These are phyloP conservation scores for Rubia occidens DNA, from an alignment of 305 asterid genomes.

Conservation along the genomic window DNA sequence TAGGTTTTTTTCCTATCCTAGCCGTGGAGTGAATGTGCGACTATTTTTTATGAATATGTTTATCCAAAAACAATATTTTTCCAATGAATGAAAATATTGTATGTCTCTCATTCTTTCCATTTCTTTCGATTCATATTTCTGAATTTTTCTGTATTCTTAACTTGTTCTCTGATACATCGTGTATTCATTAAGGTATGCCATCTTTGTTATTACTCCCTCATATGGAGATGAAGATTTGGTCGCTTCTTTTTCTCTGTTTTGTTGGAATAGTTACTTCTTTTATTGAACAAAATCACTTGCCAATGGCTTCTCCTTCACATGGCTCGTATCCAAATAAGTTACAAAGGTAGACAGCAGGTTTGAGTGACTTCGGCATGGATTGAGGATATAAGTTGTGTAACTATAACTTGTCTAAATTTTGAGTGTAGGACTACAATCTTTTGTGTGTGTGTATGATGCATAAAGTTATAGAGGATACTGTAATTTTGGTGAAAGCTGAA, in stretches of 20 bases:
- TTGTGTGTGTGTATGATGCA: too few relatives aligned
- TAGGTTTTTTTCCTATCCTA: conserved; percentile 7
- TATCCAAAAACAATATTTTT: not conserved
- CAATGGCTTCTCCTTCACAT: not conserved
- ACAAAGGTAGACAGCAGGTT: too few relatives aligned
- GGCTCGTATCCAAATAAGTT: not conserved
- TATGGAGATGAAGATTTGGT: not conserved
- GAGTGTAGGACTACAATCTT: too few relatives aligned
- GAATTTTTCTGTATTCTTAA: conserved; percentile 26
- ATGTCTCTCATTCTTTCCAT: not conserved
- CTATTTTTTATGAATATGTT: not conserved
- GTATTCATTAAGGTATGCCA: conserved; percentile 76
- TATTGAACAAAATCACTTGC: not conserved
- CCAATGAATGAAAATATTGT: not conserved
- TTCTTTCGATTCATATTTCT: conserved; percentile 1
- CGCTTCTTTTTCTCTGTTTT: not conserved
- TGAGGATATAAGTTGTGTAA: too few relatives aligned
- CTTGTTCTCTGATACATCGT: conserved; percentile 71
- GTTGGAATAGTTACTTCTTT: not conserved
- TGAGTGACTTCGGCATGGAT: too few relatives aligned
- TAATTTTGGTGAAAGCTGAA: too few relatives aligned
- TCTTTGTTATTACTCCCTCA: not conserved
- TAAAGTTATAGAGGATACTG: too few relatives aligned
- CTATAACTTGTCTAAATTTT: too few relatives aligned
- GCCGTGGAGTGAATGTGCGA: not conserved